A percentile compares a stretch with the other conserved stretches of the same genome.
Evolutionary conservation across 371 early-diverging fungal genomes (phyloP).

Genomic region (Mucor indicus): DNA sequence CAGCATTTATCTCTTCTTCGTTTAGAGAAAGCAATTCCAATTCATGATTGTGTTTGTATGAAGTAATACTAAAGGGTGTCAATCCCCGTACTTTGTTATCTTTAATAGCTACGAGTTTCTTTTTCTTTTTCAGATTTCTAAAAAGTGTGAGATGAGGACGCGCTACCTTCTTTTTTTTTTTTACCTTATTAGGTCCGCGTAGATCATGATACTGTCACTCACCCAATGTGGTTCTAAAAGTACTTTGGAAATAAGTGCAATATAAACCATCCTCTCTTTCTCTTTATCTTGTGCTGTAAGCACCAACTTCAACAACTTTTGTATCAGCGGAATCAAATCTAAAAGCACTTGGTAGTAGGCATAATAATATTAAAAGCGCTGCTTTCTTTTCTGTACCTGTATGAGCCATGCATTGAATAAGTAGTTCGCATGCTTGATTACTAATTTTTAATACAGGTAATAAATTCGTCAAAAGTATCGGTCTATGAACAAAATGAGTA

Average conservation of each 20-base stretch:
- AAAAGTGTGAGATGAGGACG: too few relatives aligned
- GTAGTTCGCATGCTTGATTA: constrained; percentile 9
- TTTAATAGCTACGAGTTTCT: background rate
- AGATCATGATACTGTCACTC: constrained; percentile 1
- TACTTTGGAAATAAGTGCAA: constrained; percentile 13
- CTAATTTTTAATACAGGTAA: constrained; percentile 1
- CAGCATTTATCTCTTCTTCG: background rate
- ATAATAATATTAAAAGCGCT: too few relatives aligned
- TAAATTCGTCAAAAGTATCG: constrained; percentile 1
- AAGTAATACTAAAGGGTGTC: background rate
- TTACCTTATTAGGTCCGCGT: constrained; percentile 7
- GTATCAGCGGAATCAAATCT: constrained; percentile 3
- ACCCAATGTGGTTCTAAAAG: constrained; percentile 6
- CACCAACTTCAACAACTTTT: background rate
- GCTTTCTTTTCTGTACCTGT: background rate
- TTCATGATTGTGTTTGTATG: background rate
- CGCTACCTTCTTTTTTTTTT: too few relatives aligned
- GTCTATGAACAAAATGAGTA: background rate
- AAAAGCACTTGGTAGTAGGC: too few relatives aligned
- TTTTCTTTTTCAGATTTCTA: background rate
- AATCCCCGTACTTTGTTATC: background rate
- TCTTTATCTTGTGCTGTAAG: background rate
- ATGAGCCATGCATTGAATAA: constrained; percentile 13
- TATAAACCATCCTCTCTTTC: constrained; percentile 7
- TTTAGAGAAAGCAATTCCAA: background rate